phyloP scores from a whole-genome alignment of 345 rosid species.

The Arabidopsis thaliana region TAIR10.1 NC_003070.9:377501-378000 shows the following conservation, averaged over 20 bases:
- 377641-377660: neutral
- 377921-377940: conserved; percentile 61
- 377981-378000: conserved; percentile 54
- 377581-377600: conserved; percentile 54
- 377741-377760: neutral
- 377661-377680: neutral
- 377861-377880: conserved; percentile 49
- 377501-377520: conserved; percentile 88
- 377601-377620: conserved; percentile 74
- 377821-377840: neutral
- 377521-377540: conserved; percentile 79
- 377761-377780: conserved; percentile 23
- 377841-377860: conserved; percentile 1
- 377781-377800: conserved; percentile 16
- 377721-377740: conserved; percentile 3
- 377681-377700: conserved; percentile 1
- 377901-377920: conserved; percentile 56
- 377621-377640: neutral
- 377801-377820: conserved; percentile 20
- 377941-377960: conserved; percentile 59
- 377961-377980: conserved; percentile 38
- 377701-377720: neutral
- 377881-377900: conserved; percentile 48
- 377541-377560: conserved; percentile 79
- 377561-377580: conserved; percentile 62